A percentile compares a stretch with the other conserved stretches of the same genome.
These are phyloP conservation scores for Corynespora cassiicola DNA, from an alignment of 2,329 filamentous ascomycete species.

Conservation along the genomic window DNA sequence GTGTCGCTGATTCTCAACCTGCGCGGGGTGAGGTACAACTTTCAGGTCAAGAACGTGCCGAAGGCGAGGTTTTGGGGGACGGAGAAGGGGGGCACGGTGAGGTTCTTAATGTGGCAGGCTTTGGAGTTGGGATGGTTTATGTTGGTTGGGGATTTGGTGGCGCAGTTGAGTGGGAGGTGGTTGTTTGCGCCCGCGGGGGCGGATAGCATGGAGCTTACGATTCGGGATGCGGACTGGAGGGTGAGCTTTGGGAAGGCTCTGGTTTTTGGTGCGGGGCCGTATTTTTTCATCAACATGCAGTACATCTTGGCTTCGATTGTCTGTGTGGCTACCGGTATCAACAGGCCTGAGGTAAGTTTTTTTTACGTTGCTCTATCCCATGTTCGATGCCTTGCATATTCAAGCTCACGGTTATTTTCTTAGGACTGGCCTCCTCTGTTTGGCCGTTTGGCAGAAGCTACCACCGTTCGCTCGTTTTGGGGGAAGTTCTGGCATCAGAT, in stretches of 20 bases:
- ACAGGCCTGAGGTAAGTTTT: constrained; percentile 11
- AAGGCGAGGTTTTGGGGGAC: too few relatives aligned
- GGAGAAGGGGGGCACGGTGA: not conserved
- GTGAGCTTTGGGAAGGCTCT: constrained; percentile 13
- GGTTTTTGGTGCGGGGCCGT: constrained; percentile 14
- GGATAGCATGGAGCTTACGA: constrained; percentile 10
- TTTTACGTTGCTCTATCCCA: not conserved
- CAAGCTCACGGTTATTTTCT: too few relatives aligned
- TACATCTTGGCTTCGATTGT: constrained; percentile 10
- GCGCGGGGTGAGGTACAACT: constrained; percentile 14
- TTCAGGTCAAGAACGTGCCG: constrained; percentile 17
- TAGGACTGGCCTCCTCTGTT: constrained; percentile 22
- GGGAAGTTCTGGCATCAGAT: constrained; percentile 19
- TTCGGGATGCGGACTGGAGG: constrained; percentile 7
- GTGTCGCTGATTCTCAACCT: constrained; percentile 11
- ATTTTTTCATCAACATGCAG: constrained; percentile 18
- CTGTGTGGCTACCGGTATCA: constrained; percentile 6
- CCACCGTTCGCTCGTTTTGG: constrained; percentile 18
- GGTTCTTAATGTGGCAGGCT: constrained; percentile 7
- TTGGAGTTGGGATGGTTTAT: constrained; percentile 5
- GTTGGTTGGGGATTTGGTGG: constrained; percentile 11
- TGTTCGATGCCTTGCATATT: not conserved
- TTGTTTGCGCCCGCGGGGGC: constrained; percentile 5
- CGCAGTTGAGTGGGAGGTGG: constrained; percentile 2
- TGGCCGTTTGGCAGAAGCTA: constrained; percentile 7